phyloP scores from a whole-genome alignment of 257 asterid genomes.

The Solanum pinnatisectum region DNA sequence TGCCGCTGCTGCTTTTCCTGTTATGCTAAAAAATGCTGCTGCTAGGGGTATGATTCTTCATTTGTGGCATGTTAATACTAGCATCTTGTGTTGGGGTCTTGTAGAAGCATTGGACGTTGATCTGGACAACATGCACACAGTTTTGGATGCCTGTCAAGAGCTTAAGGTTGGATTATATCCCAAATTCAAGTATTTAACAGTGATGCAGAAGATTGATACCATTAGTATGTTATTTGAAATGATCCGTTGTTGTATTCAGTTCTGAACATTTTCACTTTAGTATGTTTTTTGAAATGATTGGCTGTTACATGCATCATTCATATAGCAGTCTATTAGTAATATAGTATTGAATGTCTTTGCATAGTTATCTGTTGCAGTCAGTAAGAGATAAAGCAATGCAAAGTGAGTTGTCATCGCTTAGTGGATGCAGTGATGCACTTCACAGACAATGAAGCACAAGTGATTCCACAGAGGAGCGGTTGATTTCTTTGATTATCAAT shows the following conservation, averaged over 20 bases:
- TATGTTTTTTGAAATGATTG: neutral
- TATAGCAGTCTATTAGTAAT: neutral
- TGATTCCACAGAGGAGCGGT: neutral
- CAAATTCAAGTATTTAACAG: neutral
- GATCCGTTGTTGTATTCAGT: neutral
- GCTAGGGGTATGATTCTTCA: constrained; percentile 37
- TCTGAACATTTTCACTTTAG: neutral
- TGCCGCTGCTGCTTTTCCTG: constrained; percentile 52
- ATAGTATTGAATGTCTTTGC: neutral
- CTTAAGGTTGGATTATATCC: constrained; percentile 48
- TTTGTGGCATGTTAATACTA: constrained; percentile 70
- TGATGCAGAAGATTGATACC: neutral
- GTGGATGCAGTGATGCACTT: neutral
- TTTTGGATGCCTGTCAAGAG: constrained; percentile 80
- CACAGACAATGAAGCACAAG: neutral
- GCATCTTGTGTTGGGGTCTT: constrained; percentile 68
- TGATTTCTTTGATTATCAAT: neutral
- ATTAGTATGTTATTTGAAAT: neutral
- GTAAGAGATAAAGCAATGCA: neutral
- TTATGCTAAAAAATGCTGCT: constrained; percentile 36
- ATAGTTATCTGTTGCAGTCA: neutral
- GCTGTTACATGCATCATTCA: neutral
- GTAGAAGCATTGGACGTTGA: constrained; percentile 58
- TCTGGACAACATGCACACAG: constrained; percentile 40
- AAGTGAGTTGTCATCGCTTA: neutral